phyloP scores from a whole-genome alignment of 2,329 filamentous ascomycete genomes.

The Fusarium decemcellulare region DNA sequence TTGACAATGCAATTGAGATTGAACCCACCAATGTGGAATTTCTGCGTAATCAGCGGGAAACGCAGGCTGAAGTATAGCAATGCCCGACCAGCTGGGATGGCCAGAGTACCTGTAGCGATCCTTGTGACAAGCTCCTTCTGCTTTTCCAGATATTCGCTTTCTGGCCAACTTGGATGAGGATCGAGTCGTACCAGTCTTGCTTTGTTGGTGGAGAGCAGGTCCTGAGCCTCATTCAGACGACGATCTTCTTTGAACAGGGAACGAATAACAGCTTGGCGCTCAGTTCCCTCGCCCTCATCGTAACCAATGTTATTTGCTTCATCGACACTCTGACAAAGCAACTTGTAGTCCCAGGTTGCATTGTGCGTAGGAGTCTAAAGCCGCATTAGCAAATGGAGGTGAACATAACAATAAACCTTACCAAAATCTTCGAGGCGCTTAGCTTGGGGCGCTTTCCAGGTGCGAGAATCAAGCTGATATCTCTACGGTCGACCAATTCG shows the following conservation, averaged over 20 bases:
- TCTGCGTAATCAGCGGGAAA: slow-evolving; percentile 91
- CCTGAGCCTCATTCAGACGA: slow-evolving; percentile 87
- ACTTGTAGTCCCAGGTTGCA: slow-evolving; percentile 80
- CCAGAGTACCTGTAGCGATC: slow-evolving; percentile 88
- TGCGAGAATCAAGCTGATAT: slow-evolving; percentile 78
- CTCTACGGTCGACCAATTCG: slow-evolving; percentile 83
- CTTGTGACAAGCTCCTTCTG: slow-evolving; percentile 93
- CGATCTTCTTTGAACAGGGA: slow-evolving; percentile 94
- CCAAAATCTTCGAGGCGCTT: slow-evolving; percentile 57
- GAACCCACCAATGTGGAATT: slow-evolving; percentile 90
- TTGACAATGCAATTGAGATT: slow-evolving; percentile 93
- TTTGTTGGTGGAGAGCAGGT: slow-evolving; percentile 87
- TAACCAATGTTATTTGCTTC: slow-evolving; percentile 72
- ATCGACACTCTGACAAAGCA: slow-evolving; percentile 80
- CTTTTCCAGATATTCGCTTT: slow-evolving; percentile 89
- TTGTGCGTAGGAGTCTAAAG: slow-evolving; percentile 73
- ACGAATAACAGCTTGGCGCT: slow-evolving; percentile 85
- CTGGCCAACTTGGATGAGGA: slow-evolving; percentile 82
- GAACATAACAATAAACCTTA: slow-evolving; percentile 47
- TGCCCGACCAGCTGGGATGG: slow-evolving; percentile 88
- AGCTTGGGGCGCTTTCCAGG: slow-evolving; percentile 51
- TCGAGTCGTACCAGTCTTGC: slow-evolving; percentile 84
- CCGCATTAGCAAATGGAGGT: slow-evolving; percentile 41
- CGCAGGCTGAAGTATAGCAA: slow-evolving; percentile 91
- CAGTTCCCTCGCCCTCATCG: slow-evolving; percentile 86